Conservation (phyloP, 345 rosid species). For the Eutrema heterophyllum region DNA sequence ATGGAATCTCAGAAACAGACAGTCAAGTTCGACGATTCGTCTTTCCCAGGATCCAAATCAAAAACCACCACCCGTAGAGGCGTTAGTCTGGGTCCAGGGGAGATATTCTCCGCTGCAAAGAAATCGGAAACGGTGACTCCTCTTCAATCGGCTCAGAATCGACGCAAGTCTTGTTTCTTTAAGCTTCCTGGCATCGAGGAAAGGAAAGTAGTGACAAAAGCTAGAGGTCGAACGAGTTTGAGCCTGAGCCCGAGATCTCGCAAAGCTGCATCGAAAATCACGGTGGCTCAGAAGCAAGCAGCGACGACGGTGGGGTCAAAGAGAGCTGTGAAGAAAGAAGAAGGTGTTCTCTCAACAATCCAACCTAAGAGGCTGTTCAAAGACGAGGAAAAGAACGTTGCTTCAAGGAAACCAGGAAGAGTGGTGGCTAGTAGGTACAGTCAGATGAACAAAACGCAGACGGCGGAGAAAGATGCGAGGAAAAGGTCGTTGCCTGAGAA, state of each 20-base stretch:
- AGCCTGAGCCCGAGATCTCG: conserved; percentile 77
- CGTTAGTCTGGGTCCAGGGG: conserved; percentile 79
- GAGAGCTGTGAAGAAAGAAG: conserved; percentile 69
- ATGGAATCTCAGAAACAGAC: conserved; percentile 59
- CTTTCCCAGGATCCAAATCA: conserved; percentile 36
- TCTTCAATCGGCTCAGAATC: conserved; percentile 53
- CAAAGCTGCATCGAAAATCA: conserved; percentile 43
- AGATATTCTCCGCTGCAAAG: conserved; percentile 48
- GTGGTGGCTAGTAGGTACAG: conserved; percentile 74
- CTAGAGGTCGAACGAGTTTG: conserved; percentile 56
- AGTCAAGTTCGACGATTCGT: conserved; percentile 41
- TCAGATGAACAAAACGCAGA: conserved; percentile 30
- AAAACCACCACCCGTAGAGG: conserved; percentile 57
- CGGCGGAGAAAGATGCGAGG: conserved; percentile 36
- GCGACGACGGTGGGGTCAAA: conserved; percentile 59
- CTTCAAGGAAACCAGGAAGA: conserved; percentile 65
- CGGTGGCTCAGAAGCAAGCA: conserved; percentile 53
- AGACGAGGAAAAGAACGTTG: conserved; percentile 62
- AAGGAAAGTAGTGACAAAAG: conserved; percentile 56
- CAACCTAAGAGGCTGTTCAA: conserved; percentile 81
- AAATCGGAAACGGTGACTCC: conserved; percentile 60
- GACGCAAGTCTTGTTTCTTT: conserved; percentile 87
- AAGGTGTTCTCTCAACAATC: conserved; percentile 42
- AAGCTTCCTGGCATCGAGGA: conserved; percentile 80
- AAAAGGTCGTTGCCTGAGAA: conserved; percentile 71